A percentile compares a stretch with the other conserved stretches of the same genome.
Conservation (phyloP, 371 early-diverging fungal species). For the Apophysomyces ossiformis region DNA sequence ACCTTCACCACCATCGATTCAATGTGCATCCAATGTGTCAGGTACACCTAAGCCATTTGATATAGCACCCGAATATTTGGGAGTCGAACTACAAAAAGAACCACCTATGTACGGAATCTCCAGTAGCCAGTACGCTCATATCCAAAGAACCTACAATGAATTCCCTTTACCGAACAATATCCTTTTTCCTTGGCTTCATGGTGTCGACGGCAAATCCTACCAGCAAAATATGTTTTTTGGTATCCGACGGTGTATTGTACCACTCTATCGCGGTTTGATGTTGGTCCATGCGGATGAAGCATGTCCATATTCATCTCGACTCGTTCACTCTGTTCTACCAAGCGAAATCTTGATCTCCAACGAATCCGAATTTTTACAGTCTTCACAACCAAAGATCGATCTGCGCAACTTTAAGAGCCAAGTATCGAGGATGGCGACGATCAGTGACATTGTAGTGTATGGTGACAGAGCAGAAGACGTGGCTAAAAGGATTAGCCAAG, state of each 20-base stretch:
- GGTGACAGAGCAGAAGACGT: slow-evolving; percentile 41
- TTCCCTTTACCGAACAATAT: slow-evolving; percentile 58
- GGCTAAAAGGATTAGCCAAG: slow-evolving; percentile 45
- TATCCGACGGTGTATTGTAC: slow-evolving; percentile 45
- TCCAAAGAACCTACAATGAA: slow-evolving; percentile 31
- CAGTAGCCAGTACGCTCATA: slow-evolving; percentile 21
- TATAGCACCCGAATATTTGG: slow-evolving; percentile 14
- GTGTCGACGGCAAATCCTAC: slow-evolving; percentile 57
- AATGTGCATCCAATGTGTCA: slow-evolving; percentile 6
- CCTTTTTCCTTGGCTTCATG: slow-evolving; percentile 73
- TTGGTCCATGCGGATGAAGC: slow-evolving; percentile 43
- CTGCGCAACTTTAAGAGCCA: slow-evolving; percentile 68
- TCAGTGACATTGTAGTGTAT: slow-evolving; percentile 63
- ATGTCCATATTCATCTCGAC: slow-evolving; percentile 18
- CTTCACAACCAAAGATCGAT: slow-evolving; percentile 41
- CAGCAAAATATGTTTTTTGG: slow-evolving; percentile 66
- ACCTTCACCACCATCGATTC: background rate
- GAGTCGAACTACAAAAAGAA: slow-evolving; percentile 6
- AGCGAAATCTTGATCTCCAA: slow-evolving; percentile 21
- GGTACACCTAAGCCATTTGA: slow-evolving; percentile 18
- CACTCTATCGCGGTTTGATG: slow-evolving; percentile 50
- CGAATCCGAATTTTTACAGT: slow-evolving; percentile 27
- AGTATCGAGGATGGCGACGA: slow-evolving; percentile 55
- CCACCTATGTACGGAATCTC: slow-evolving; percentile 21
- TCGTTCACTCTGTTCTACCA: slow-evolving; percentile 31